Percentiles rank a stretch among this genome's conserved stretches.
Conservation (phyloP, 1,284 basidiomycete genomes). For the Ustanciosporium gigantosporum region DNA sequence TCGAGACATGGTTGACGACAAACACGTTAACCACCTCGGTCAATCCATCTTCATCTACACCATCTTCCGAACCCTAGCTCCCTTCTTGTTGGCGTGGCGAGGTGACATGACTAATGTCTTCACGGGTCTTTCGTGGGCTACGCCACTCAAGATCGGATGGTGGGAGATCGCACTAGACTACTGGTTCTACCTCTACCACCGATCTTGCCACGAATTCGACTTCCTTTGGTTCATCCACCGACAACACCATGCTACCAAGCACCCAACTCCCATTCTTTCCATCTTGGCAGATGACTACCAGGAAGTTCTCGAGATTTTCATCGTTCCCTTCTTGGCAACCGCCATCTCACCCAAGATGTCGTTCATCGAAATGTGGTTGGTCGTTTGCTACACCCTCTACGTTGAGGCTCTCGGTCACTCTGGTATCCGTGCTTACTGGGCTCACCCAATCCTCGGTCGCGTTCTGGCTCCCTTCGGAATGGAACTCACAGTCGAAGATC, state of each 20-base stretch:
- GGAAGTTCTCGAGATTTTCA: conserved; percentile 50
- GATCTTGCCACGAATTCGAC: conserved; percentile 47
- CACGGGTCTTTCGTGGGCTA: conserved; percentile 42
- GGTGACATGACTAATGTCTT: conserved; percentile 50
- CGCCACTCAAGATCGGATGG: conserved; percentile 49
- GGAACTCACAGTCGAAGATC: conserved; percentile 59
- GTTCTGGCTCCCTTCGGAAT: conserved; percentile 45
- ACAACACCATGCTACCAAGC: conserved; percentile 52
- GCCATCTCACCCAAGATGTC: conserved; percentile 46
- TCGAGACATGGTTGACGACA: conserved; percentile 55
- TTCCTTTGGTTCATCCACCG: conserved; percentile 47
- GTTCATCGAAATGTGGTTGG: conserved; percentile 48
- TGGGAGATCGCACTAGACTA: conserved; percentile 53
- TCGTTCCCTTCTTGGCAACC: conserved; percentile 46
- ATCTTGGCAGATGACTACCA: conserved; percentile 53
- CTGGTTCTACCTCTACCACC: conserved; percentile 56
- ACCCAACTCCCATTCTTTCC: conserved; percentile 50
- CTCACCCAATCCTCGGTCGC: conserved; percentile 20
- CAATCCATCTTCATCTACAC: conserved; percentile 57
- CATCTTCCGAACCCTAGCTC: conserved; percentile 51
- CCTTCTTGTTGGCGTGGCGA: conserved; percentile 51
- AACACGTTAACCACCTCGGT: conserved; percentile 55
- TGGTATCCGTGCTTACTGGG: conserved; percentile 50
- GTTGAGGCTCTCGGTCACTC: conserved; percentile 49
- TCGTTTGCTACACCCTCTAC: conserved; percentile 47